A percentile compares a stretch with the other conserved stretches of the same genome.
Evolutionary conservation across 495 filamentous ascomycete species (phyloP).

Genomic region (Xylaria grammica): DNA sequence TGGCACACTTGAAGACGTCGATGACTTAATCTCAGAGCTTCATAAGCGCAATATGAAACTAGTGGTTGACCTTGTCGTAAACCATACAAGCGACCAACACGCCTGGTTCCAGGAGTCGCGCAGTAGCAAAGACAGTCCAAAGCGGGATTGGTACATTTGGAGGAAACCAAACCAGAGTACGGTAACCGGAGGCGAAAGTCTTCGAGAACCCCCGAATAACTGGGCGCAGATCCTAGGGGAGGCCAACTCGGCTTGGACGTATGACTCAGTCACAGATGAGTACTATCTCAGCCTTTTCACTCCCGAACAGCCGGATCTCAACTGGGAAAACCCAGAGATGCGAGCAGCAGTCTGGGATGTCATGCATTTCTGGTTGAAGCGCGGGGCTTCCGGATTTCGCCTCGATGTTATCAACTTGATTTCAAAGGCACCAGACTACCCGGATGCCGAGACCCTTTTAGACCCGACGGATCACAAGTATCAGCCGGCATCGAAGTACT

Average conservation of each 20-base stretch:
- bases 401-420: conserved; percentile 72
- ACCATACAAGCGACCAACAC: conserved; percentile 68
- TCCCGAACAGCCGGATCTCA: conserved; percentile 65
- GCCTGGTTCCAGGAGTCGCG: conserved; percentile 67
- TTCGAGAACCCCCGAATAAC: conserved; percentile 63
- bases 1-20: conserved; percentile 64
- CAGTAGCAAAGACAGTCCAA: conserved; percentile 52
- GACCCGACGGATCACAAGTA: conserved; percentile 42
- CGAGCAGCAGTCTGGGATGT: conserved; percentile 62
- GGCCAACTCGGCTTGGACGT: conserved; percentile 63
- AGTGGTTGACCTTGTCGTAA: conserved; percentile 69
- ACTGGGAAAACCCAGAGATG: conserved; percentile 66
- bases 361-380: conserved; percentile 48
- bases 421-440: conserved; percentile 62
- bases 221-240: conserved; percentile 64
- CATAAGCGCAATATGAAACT: conserved; percentile 66
- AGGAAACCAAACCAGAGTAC: conserved; percentile 57
- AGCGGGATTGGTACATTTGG: conserved; percentile 71
- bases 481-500: conserved; percentile 59
- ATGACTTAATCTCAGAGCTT: conserved; percentile 57
- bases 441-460: conserved; percentile 58
- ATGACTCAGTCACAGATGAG: conserved; percentile 58
- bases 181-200: too few species aligned
- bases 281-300: conserved; percentile 68
- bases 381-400: conserved; percentile 64